These are phyloP conservation scores for Caryocar brasiliense DNA, from an alignment of 441 rosid species.

Conservation along the genomic window DNA sequence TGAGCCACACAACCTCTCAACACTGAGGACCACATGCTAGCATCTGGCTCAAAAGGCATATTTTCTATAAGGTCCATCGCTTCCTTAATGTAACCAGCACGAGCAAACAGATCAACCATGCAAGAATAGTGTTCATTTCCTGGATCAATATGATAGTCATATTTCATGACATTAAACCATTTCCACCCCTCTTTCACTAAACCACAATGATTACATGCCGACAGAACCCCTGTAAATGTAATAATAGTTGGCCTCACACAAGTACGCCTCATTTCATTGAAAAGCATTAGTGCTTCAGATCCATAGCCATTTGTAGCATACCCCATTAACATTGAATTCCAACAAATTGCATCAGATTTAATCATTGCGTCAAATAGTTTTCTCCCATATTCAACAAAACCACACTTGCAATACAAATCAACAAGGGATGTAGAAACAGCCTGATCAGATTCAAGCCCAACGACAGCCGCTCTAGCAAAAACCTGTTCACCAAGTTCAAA, in stretches of 20 bases:
- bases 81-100: slow-evolving; percentile 61
- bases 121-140: slow-evolving; percentile 70
- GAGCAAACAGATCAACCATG: slow-evolving; percentile 71
- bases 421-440: slow-evolving; percentile 62
- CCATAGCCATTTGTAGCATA: slow-evolving; percentile 75
- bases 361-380: slow-evolving; percentile 49
- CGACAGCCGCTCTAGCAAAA: slow-evolving; percentile 41
- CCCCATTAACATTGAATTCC: slow-evolving; percentile 80
- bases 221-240: slow-evolving; percentile 53
- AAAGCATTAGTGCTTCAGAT: slow-evolving; percentile 44
- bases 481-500: slow-evolving; percentile 69
- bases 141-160: slow-evolving; percentile 43
- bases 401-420: slow-evolving; percentile 84
- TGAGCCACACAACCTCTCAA: slow-evolving; percentile 66
- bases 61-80: slow-evolving; percentile 43
- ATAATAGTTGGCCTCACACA: slow-evolving; percentile 35
- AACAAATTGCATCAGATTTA: slow-evolving; percentile 51
- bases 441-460: slow-evolving; percentile 59
- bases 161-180: slow-evolving; percentile 53
- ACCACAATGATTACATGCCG: slow-evolving; percentile 83
- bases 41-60: slow-evolving; percentile 56
- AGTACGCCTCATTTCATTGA: slow-evolving; percentile 51
- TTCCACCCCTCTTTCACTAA: slow-evolving; percentile 58
- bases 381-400: slow-evolving; percentile 51
- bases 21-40: slow-evolving; percentile 60